Evolutionary conservation across 352 stramenopile genomes (phyloP).

Genomic region (Halophytophthora batemanensis): DNA sequence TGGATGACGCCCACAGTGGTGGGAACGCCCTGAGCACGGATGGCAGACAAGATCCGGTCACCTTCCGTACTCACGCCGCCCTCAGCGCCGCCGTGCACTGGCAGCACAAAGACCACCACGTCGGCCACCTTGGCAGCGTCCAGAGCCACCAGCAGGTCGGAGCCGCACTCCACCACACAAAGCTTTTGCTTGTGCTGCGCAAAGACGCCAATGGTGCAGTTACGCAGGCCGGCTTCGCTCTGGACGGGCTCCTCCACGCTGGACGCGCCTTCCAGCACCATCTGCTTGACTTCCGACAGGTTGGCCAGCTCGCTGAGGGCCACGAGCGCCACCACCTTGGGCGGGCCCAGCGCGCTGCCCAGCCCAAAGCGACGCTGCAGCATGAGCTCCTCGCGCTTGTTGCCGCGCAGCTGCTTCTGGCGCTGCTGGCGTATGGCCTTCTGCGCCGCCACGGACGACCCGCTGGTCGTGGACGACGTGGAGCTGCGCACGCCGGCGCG

Average conservation of each 20-base stretch:
- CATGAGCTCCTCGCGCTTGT: constrained; percentile 85
- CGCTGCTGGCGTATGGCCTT: constrained; percentile 78
- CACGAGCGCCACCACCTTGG: constrained; percentile 87
- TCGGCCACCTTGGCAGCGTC: constrained; percentile 87
- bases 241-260: constrained; percentile 53
- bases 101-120: constrained; percentile 77
- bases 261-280: constrained; percentile 57
- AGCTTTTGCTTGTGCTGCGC: constrained; percentile 88
- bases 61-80: constrained; percentile 84
- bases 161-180: constrained; percentile 80
- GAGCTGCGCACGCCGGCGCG: constrained; percentile 38
- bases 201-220: constrained; percentile 70
- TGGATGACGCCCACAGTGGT: constrained; percentile 85
- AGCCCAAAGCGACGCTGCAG: constrained; percentile 80
- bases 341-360: constrained; percentile 60
- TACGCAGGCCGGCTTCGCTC: constrained; percentile 40
- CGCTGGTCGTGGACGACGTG: constrained; percentile 35
- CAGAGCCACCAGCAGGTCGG: constrained; percentile 76
- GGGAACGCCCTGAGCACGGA: constrained; percentile 92
- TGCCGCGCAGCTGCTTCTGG: constrained; percentile 78
- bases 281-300: constrained; percentile 56
- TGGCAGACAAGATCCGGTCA: constrained; percentile 86
- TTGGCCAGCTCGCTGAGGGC: constrained; percentile 67
- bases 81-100: constrained; percentile 76
- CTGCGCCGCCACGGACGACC: constrained; percentile 49